Evolutionary conservation across 2,329 filamentous ascomycete species (phyloP), one percentile per base, ranked within the genome.

Genomic region (Hypomyces rosellus): DNA sequence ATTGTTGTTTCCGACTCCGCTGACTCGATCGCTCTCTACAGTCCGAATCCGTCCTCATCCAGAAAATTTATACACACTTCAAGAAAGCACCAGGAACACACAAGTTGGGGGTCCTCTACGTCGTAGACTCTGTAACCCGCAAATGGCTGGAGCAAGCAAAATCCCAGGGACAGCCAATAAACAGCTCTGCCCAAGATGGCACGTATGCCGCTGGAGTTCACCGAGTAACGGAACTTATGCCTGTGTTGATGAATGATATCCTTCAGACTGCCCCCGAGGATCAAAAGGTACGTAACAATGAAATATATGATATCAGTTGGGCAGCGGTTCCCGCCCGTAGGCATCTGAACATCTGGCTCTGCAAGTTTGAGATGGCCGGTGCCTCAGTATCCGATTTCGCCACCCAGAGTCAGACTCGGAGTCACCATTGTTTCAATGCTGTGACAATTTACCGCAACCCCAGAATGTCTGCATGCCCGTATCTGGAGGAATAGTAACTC

Each of bases 121-220:
- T 97, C 74, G 89, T 99, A 91, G 93, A 99, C 80, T 96, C 92
- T 77, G 91, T 99, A 81, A 92, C 91, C 70, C 89, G 93, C 73
- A 92, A 95, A 76, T 99, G 93, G 92, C 84, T 96, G 76, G 92
- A 97, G 70, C 88, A 90, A 73, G 92, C 93, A 65, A 93, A 91
- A 73, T 81, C 85, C 65, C 81, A 87, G 60, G 88, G 88, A 63
- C 91, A 97, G 68, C 73, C 86, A 65, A 82, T 90, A 70, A 88
- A 87, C 73, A 84, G 81, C 69, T 79, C 83, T 70, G 89, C 91
- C 59, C 82, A 85, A 59, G 89, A 95, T 73, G 93, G 93, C 67
- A 96, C 91, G 49, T 96, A 86, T 78, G 89, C 90, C 66, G 91
- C 91, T 62, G 93, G 92, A 63, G 90, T 97, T 66, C 86, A 95